Conservation (phyloP, 805 yeast genomes). For the Osmozyma mogii region DNA sequence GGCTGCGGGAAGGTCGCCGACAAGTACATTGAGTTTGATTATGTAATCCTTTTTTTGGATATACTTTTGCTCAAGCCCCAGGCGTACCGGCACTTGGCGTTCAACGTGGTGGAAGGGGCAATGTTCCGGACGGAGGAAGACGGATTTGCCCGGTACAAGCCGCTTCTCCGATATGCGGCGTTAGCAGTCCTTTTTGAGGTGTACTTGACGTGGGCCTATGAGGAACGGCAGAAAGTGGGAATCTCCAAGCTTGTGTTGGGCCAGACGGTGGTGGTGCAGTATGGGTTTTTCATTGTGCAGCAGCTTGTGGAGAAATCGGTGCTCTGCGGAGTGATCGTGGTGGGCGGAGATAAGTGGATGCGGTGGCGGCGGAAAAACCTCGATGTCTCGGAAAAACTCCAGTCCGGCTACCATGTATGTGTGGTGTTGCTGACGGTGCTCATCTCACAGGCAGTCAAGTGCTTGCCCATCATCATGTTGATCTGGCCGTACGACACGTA, state of each 20-base stretch:
- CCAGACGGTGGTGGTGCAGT: conserved; percentile 41
- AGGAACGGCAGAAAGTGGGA: conserved; percentile 61
- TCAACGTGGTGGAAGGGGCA: conserved; percentile 45
- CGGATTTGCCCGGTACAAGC: conserved; percentile 15
- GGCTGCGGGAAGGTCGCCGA: conserved; percentile 73
- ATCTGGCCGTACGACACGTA: conserved; percentile 91
- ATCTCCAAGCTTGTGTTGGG: too few relatives aligned
- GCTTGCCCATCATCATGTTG: conserved; percentile 86
- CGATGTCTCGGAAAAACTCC: conserved; percentile 13
- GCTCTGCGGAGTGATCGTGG: conserved; percentile 31
- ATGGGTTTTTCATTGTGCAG: conserved; percentile 45
- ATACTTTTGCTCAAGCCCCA: conserved; percentile 76
- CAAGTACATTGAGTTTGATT: conserved; percentile 85
- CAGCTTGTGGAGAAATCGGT: conserved; percentile 40
- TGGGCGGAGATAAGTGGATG: conserved; percentile 10
- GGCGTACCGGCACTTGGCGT: conserved; percentile 82
- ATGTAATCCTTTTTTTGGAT: conserved; percentile 77
- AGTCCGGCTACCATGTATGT: conserved; percentile 27
- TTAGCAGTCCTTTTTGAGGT: conserved; percentile 77
- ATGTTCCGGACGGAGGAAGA: too few relatives aligned
- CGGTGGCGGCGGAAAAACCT: conserved; percentile 20
- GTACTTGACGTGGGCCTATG: conserved; percentile 86
- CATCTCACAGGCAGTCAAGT: conserved; percentile 69
- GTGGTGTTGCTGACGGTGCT: conserved; percentile 61
- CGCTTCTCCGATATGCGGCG: conserved; percentile 40